Percentiles rank a stretch among this genome's conserved stretches.
Evolutionary conservation across 2,329 filamentous ascomycete species (phyloP).

Genomic region (Mariannaea sp.): DNA sequence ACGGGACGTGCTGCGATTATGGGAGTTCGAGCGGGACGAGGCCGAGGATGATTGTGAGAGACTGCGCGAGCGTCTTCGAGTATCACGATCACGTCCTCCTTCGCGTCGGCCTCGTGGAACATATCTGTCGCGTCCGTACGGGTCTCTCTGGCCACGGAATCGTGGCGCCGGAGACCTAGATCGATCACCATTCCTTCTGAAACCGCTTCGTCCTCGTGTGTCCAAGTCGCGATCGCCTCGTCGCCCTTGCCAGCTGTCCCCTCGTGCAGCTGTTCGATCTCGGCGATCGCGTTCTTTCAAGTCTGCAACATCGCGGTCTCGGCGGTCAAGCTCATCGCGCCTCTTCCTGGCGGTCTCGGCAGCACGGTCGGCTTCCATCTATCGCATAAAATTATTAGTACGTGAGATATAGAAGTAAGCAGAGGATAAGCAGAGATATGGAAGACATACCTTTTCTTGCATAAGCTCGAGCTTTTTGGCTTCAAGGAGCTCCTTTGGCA

Average conservation of each 20-base stretch:
- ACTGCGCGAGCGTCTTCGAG: slow-evolving; percentile 36
- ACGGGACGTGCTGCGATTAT: slow-evolving; percentile 40
- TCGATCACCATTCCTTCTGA: slow-evolving; percentile 51
- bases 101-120: slow-evolving; percentile 54
- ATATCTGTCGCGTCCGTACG: slow-evolving; percentile 57
- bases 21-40: slow-evolving; percentile 43
- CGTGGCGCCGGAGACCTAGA: slow-evolving; percentile 55
- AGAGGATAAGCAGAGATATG: background rate
- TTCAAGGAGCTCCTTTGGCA: slow-evolving; percentile 92
- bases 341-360: slow-evolving; percentile 75
- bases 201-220: slow-evolving; percentile 49
- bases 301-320: slow-evolving; percentile 72
- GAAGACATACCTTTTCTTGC: slow-evolving; percentile 89
- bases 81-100: slow-evolving; percentile 48
- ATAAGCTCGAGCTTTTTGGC: slow-evolving; percentile 95
- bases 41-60: slow-evolving; percentile 44
- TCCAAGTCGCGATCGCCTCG: slow-evolving; percentile 57
- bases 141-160: slow-evolving; percentile 49
- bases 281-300: slow-evolving; percentile 69
- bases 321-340: slow-evolving; percentile 71
- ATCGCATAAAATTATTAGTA: background rate
- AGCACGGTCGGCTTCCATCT: slow-evolving; percentile 83
- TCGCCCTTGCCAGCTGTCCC: slow-evolving; percentile 59
- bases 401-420: background rate
- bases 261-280: slow-evolving; percentile 56